Base-by-base conservation (phyloP, 192 early-diverging fungal genomes). In the Bifiguratus adelaidae region DNA sequence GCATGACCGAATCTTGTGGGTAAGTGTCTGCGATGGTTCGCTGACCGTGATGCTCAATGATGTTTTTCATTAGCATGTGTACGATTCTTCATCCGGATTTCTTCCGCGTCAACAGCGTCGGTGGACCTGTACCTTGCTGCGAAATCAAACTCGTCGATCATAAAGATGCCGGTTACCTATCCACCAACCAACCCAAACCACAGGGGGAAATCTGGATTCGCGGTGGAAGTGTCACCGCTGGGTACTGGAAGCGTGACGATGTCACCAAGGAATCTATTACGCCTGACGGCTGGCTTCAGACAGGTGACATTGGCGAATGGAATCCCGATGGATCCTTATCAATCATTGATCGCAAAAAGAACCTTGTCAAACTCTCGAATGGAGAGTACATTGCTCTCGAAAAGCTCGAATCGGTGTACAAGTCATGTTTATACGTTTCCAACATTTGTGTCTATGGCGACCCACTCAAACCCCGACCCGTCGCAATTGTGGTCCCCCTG, bases 341-440 rank as follows among this genome's bases (percentile, higher is more conserved):
- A 12, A 80, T 97, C 37, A 89, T 97, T 58, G 94, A 97, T 62
- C 77, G 94, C 36, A 82, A 77, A 54, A 91, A 91, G 77, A 97
- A 95, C 64, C 75, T 97, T 41, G 83, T 97, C 50, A 97, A 95
- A 64, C 71, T 92, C 48, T 69, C 80, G 4, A 74, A 89, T 57
- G 94, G 90, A 53, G 92, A 94, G 67, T 89, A 86, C 65, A 83
- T 97, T 61, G 95, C 95, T 18, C 64, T 97, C 27, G 95, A 97
- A 65, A 88, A 89, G 58, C 70, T 97, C 22, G 95, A 97, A 65
- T 76, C 88, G 8, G 73, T 86, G 5, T 98, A 98, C 78, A 81
- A 83, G 61, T 74, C 71, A 27, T 76, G 73, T 13, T 27, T 64
- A 20, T 77, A 70, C 47, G 83, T 94, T 25, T 66, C 70, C 63